Evolutionary conservation across 352 stramenopile species (phyloP), one percentile per base, ranked within the genome.

Genomic region (Thraustochytrium sp.): DNA sequence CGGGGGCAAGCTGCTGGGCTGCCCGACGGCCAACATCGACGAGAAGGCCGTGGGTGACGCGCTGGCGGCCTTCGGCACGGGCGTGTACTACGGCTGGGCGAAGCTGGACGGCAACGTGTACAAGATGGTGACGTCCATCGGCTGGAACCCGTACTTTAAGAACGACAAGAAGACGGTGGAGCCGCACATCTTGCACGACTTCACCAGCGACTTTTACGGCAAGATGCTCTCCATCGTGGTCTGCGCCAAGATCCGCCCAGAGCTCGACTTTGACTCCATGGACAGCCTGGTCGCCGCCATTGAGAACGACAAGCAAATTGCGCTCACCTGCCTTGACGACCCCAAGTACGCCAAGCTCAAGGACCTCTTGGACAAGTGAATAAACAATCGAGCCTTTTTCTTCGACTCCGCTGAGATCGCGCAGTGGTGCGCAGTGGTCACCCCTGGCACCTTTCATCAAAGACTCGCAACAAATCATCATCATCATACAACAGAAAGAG

Each of bases 111-210:
- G 89, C 59, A 80, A 90, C 13, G 91, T 91, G 44, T 96, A 94
- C 90, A 95, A 94, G 87, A 93, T 93, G 29, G 93, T 96, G 48
- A 92, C 92, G 38, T 96, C 91, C 84, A 95, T 97, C 44, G 93
- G 93, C 1, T 97, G 83, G 92, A 97, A 97, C 87, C 93, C 93
- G 49, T 95, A 93, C 87, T 97, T 95, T 82, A 92, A 95, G 84
- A 97, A 97, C 85, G 90, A 96, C 87, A 91, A 95, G 48, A 85
- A 89, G 88, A 87, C 51, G 29, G 56, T 85, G 51, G 93, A 97
- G 85, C 93, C 93, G 26, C 93, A 97, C 80, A 86, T 97, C 84
- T 82, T 97, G 86, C 92, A 97, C 86, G 91, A 94, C 73, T 97
- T 97, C 72, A 91, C 93, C 5, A 85, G 92, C 23, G 93, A 97